Percentiles rank a stretch among this genome's conserved stretches.
Evolutionary conservation across 345 rosid species (phyloP).

Genomic region (Lepidium didymum): DNA sequence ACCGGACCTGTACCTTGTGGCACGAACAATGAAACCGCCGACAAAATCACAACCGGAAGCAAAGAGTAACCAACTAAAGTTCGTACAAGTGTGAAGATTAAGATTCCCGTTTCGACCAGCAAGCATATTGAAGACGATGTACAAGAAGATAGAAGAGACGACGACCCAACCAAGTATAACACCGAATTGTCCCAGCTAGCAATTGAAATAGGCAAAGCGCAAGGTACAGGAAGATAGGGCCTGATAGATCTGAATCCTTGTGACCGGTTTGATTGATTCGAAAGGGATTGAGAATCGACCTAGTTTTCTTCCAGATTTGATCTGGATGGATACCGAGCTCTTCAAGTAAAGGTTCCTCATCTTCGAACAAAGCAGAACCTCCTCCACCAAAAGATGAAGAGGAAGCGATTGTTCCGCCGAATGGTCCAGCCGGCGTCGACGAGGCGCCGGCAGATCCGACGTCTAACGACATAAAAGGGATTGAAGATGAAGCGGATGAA

Average conservation of each 20-base stretch:
- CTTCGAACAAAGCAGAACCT: conserved; percentile 54
- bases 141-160: conserved; percentile 80
- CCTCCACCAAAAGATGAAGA: conserved; percentile 31
- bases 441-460: conserved; percentile 62
- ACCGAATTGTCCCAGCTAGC: conserved; percentile 85
- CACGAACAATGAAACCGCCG: conserved; percentile 64
- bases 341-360: conserved; percentile 88
- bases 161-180: conserved; percentile 90
- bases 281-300: conserved; percentile 72
- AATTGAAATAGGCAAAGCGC: conserved; percentile 78
- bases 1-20: conserved; percentile 49
- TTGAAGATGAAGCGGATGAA: conserved; percentile 37
- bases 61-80: conserved; percentile 83
- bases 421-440: conserved; percentile 39
- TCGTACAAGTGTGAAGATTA: conserved; percentile 80
- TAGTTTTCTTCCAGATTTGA: conserved; percentile 92
- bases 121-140: conserved; percentile 83
- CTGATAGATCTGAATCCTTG: conserved; percentile 77
- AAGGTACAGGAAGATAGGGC: conserved; percentile 73
- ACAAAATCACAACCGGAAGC: conserved; percentile 70
- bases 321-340: conserved; percentile 95
- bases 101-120: conserved; percentile 86
- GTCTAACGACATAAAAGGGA: conserved; percentile 92
- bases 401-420: conserved; percentile 49
- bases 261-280: conserved; percentile 58